Conservation (phyloP, 305 asterid genomes). For the Galium porrigens region DNA sequence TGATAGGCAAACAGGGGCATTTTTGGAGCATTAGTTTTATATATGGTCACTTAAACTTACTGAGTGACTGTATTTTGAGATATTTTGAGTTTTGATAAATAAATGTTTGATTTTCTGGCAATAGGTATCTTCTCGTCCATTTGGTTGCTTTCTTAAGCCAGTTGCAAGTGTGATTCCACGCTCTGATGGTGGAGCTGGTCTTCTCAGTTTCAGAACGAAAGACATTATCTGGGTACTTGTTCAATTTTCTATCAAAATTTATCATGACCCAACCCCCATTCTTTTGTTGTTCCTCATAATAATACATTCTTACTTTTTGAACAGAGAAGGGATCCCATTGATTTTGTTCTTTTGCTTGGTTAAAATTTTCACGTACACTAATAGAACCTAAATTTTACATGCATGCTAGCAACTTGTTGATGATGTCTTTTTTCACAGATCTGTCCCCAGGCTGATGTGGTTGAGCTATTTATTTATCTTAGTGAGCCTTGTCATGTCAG, state of each 20-base stretch:
- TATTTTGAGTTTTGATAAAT: conserved; percentile 8
- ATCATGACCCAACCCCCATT: neutral
- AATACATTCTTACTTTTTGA: neutral
- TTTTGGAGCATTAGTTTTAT: neutral
- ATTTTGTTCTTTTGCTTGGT: neutral
- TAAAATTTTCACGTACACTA: neutral
- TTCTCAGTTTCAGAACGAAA: conserved; percentile 72
- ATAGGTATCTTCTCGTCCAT: conserved; percentile 86
- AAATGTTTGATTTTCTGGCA: conserved; percentile 23
- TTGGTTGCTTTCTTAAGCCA: conserved; percentile 83
- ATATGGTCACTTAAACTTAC: neutral
- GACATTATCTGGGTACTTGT: conserved; percentile 69
- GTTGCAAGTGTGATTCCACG: conserved; percentile 70
- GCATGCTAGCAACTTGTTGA: conserved; percentile 12
- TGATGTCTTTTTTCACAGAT: conserved; percentile 32
- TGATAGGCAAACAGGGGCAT: neutral
- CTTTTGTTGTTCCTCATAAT: neutral
- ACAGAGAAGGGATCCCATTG: neutral
- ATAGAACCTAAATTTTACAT: neutral
- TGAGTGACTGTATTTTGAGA: neutral
- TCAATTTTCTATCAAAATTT: neutral
- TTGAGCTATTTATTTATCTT: conserved; percentile 81
- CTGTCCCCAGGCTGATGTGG: conserved; percentile 78
- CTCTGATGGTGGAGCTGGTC: conserved; percentile 83
- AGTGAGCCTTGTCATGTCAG: conserved; percentile 92